Base-by-base conservation (phyloP, 306 rosid species). In the Castanea crenata region DNA sequence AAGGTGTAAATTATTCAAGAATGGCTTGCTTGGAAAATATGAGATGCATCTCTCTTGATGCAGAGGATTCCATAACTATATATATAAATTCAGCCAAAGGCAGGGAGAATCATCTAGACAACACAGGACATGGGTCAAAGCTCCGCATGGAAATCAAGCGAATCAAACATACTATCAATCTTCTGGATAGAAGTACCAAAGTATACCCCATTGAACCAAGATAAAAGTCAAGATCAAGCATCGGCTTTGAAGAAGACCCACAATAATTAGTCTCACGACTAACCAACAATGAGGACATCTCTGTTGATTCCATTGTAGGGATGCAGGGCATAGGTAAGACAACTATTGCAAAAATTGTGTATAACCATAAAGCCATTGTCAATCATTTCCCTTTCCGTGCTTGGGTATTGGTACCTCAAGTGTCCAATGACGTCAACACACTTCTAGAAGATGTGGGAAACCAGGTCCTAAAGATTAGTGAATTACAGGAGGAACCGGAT, bases 291-390 rank as follows among this genome's bases (percentile, higher is more conserved):
- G 61, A 61, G 2, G 29, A 55, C 14, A 0, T 32, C 62, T 67
- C 58, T 20, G 61, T 27, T 29, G n/a, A 76, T 74, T 85, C 73
- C 71, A 87, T 84, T 44, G 79, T 74, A 29, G 90, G 88, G 69
- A 87, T 87, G 63, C 38, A 15, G 51, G 90, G 90, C 41, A 67
- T 77, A 6, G 90, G 90, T 46, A 87, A 87, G 85, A 84, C 85
- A 25, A 77, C 85, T 71, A 69, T 87, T 44, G 88, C 90, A 15
- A 77, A 80, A 13, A 65, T 32, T 49, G 74, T 87, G 44, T 87
- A 32, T 75, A 18, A 77, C 38, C 69, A 74, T 63, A 44, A 71
- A 32, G 7, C 29, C 11, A 38, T 76, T 11, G 21, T 25, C 5
- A 1, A 54, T 1, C 64, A 64, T 62, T 87, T 84, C 73, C 73